Evolutionary conservation across 371 early-diverging fungal species (phyloP), one percentile per base, ranked within the genome.

Genomic region (Batkoa obscura): DNA sequence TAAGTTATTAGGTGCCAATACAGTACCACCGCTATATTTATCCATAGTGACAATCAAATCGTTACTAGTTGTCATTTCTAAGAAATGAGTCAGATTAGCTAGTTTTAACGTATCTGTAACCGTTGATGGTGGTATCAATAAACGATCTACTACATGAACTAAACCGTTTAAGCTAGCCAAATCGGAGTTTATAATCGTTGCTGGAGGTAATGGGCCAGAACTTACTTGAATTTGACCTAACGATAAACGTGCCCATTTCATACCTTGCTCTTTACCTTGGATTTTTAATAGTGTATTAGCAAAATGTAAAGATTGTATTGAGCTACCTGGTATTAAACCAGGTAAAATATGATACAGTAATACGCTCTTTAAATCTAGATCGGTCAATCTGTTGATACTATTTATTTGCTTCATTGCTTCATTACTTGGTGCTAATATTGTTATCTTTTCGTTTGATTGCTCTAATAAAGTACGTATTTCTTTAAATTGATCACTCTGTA

Each of bases 1-100:
- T 32, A 31, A 23, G 13, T 48, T 48, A 33, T 13, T 48, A 4
- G 49, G 49, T n/a, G 49, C 49, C 3, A 48, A 30, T 2, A 48
- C 49, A 13, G 49, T 48, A 4, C 8, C 49, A 30, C 49, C 49
- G 9, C 49, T 48, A 31, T 30, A 12, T 3, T 23, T 8, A 34
- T 48, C 49, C 49, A 48, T 48, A 30, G 49, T 32, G 4, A 48
- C 49, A 48, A 48, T 48, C 4, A 48, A 30, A 30, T 48, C 49
- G 33, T 48, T 48, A n/a, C 33, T 23, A 48, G 34, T 48, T 2
- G 49, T 33, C 2, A 23, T 13, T 4, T 23, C 49, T 13, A 48
- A 48, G 30, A 48, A 48, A 9, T 48, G 17, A 3, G 49, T 48
- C 9, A 48, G 34, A 13, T 23, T 23, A 32, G 49, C 49, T 34